Evolutionary conservation across 176 grass and related monocot genomes (phyloP).

Genomic region (Oryza coarctata): DNA sequence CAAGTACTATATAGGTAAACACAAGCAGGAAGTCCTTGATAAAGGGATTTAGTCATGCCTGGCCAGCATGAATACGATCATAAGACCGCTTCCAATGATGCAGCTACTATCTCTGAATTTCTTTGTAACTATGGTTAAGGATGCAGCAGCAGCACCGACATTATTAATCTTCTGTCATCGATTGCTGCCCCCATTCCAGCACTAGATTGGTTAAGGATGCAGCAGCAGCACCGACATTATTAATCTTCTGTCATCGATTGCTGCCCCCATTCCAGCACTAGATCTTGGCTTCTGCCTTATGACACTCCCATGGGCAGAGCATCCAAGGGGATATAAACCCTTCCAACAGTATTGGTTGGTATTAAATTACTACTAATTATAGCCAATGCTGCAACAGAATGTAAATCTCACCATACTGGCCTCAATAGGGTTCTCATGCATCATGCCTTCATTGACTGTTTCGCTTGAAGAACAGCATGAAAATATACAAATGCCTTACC

Average conservation of each 20-base stretch:
- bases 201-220: neutral
- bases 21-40: neutral
- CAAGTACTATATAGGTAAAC: neutral
- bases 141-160: neutral
- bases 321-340: neutral
- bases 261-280: neutral
- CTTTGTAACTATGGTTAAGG: neutral
- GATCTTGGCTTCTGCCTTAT: neutral
- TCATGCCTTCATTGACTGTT: neutral
- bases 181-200: neutral
- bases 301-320: neutral
- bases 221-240: neutral
- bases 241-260: neutral
- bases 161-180: neutral
- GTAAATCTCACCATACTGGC: neutral
- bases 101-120: neutral
- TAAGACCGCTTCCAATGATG: neutral
- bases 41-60: constrained; percentile 10
- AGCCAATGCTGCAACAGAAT: neutral
- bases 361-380: neutral
- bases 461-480: neutral
- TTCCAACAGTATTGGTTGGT: neutral
- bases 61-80: neutral
- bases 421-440: neutral
- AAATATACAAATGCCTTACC: neutral